Base-by-base conservation (phyloP, 2,329 filamentous ascomycete species). In the Chalaropsis ovoidea region DNA sequence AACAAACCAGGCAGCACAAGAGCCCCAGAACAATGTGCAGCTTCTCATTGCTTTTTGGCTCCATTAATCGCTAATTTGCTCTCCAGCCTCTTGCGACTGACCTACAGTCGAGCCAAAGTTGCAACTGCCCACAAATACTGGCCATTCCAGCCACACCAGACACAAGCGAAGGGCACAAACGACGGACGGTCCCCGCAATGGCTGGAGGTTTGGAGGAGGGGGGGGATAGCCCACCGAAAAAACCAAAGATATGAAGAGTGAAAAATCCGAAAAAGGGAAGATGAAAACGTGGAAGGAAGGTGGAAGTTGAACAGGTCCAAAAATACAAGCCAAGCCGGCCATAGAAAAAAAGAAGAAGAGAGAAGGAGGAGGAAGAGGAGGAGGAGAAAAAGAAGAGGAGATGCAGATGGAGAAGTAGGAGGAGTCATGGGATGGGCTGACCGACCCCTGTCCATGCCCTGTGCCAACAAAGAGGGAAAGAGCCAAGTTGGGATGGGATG, bases 401-500 rank as follows among this genome's bases (percentile, higher is more conserved):
- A 35, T 3, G 31, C 31, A 35, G 31, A 35, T 3, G 31, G 3
- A 35, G 31, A 3, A 39, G 35, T 7, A 39, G 35, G 35, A 58
- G 54, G 27, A 58, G 54, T 58, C 27, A 58, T 58, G 54, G 27
- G 27, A 35, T 35, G 27, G 13, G 27, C 15, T 39, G 54, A n/a
- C 54, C 8, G 13, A 39, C 24, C 54, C 54, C 31, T 35, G 54
- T 39, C 54, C 54, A 31, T 58, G 54, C 2, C 54, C 54, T 39
- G 54, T 58, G 54, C 54, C 31, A 39, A n/a, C 35, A 62, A 62
- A 27, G 39, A 43, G 45, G 6, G 35, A 61, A 47, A 45, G 35
- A 58, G 8, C 35, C 35, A 39, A 10, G 3, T 39, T 39, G 8
- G 8, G 19, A 15, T 52, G 47, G n/a, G 19, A 2, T 52, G n/a